These are phyloP conservation scores for Alternaria angustiovoidea DNA, from an alignment of 2,329 filamentous ascomycete species.

Conservation along the genomic window DNA sequence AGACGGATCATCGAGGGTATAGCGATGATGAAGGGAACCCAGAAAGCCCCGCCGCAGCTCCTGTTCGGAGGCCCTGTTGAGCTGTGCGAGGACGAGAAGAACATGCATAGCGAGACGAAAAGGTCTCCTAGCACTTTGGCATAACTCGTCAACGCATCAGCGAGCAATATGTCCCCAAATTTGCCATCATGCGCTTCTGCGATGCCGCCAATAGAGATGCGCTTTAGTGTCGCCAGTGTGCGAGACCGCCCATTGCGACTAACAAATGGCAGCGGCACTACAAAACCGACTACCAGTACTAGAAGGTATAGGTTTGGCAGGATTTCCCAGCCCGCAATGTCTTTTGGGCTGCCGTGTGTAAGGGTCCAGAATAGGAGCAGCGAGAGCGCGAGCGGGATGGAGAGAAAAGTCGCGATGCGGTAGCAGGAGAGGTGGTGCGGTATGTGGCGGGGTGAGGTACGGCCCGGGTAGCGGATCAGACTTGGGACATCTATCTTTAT, in stretches of 20 bases:
- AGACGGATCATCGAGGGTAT: slow-evolving; percentile 86
- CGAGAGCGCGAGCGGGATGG: slow-evolving; percentile 73
- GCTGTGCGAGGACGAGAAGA: slow-evolving; percentile 73
- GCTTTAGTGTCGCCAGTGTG: slow-evolving; percentile 76
- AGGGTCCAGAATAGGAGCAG: slow-evolving; percentile 84
- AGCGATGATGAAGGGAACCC: slow-evolving; percentile 85
- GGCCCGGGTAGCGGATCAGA: slow-evolving; percentile 84
- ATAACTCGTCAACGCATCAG: slow-evolving; percentile 94
- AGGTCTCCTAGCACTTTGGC: slow-evolving; percentile 90
- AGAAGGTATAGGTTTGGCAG: slow-evolving; percentile 85
- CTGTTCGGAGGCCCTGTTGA: slow-evolving; percentile 84
- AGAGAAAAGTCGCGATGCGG: slow-evolving; percentile 80
- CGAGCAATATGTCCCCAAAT: slow-evolving; percentile 91
- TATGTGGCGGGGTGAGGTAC: slow-evolving; percentile 72
- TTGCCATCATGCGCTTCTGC: slow-evolving; percentile 88
- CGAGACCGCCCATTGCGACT: slow-evolving; percentile 76
- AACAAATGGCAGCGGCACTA: slow-evolving; percentile 73
- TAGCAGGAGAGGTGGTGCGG: slow-evolving; percentile 85
- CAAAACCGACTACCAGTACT: slow-evolving; percentile 73
- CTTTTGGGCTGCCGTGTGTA: slow-evolving; percentile 72
- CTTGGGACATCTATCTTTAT: slow-evolving; percentile 86
- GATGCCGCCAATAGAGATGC: slow-evolving; percentile 84
- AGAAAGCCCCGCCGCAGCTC: slow-evolving; percentile 76
- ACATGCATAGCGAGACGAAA: slow-evolving; percentile 92
- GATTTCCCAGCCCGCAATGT: slow-evolving; percentile 81